Conservation (phyloP, 805 yeast species). For the Pichia thaimueangensis region DNA sequence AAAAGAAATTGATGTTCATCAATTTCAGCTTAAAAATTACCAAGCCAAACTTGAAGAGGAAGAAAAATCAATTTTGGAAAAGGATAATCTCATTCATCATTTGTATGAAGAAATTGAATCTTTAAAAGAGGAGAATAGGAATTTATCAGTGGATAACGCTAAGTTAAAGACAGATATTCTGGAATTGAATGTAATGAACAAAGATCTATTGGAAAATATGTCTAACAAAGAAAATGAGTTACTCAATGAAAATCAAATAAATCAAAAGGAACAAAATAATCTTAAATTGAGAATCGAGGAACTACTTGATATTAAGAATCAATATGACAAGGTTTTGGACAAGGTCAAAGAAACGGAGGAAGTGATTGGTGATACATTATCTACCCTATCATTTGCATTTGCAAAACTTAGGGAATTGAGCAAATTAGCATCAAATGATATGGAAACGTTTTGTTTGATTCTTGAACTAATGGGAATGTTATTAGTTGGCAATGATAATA, state of each 20-base stretch:
- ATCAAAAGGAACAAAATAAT: conserved; percentile 44
- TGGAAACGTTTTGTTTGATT: conserved; percentile 47
- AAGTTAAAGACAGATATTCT: conserved; percentile 2
- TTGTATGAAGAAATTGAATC: conserved; percentile 2
- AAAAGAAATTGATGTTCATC: conserved; percentile 49
- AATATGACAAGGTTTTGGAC: conserved; percentile 22
- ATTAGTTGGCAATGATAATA: conserved; percentile 38
- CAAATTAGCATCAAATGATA: conserved; percentile 30
- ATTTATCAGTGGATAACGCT: conserved; percentile 21
- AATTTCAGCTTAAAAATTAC: conserved; percentile 45
- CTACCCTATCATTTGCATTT: conserved; percentile 21
- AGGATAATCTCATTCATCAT: conserved; percentile 9
- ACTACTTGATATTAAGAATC: conserved; percentile 37
- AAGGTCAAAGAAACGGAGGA: conserved; percentile 22
- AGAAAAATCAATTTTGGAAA: conserved; percentile 1
- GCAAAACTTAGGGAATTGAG: conserved; percentile 39
- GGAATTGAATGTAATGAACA: conserved; percentile 36
- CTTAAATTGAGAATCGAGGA: conserved; percentile 40
- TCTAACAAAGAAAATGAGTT: conserved; percentile 57
- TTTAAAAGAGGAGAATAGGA: conserved; percentile 18
- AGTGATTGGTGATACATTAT: conserved; percentile 17
- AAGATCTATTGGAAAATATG: conserved; percentile 63
- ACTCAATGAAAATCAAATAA: conserved; percentile 43
- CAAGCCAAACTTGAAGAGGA: conserved; percentile 38
- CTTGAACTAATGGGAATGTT: conserved; percentile 75